These are phyloP conservation scores for Trypanosoma rangeli DNA, from an alignment of 208 protist species.

Conservation along the genomic window DNA sequence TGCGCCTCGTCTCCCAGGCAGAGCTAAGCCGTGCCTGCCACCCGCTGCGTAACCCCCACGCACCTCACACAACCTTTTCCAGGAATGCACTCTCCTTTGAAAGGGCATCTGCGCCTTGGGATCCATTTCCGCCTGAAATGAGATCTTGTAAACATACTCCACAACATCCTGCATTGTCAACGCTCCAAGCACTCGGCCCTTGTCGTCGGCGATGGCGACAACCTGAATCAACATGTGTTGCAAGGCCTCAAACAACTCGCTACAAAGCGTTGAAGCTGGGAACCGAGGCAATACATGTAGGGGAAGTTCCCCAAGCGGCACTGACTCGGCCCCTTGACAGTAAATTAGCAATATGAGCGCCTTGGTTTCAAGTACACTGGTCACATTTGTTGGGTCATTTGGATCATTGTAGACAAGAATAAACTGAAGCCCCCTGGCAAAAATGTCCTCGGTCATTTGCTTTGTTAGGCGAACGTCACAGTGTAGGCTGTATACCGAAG, in stretches of 20 bases:
- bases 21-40: not conserved
- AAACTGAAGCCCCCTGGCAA: conserved; percentile 52
- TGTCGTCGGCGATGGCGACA: conserved; percentile 34
- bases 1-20: not conserved
- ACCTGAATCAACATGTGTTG: conserved; percentile 47
- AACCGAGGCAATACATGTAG: conserved; percentile 46
- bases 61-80: conserved; percentile 42
- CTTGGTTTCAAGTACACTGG: conserved; percentile 53
- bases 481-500: conserved; percentile 50
- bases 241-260: conserved; percentile 48
- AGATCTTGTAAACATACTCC: conserved; percentile 56
- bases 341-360: conserved; percentile 58
- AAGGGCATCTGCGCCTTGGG: conserved; percentile 39
- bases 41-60: conserved; percentile 22
- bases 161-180: conserved; percentile 59
- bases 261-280: conserved; percentile 35
- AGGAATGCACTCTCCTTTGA: conserved; percentile 55
- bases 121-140: conserved; percentile 68
- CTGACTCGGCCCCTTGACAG: conserved; percentile 33
- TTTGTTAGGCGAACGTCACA: conserved; percentile 34
- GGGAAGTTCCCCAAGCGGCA: conserved; percentile 52
- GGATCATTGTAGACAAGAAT: conserved; percentile 56
- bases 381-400: conserved; percentile 44
- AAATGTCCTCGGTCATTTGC: conserved; percentile 43
- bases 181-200: conserved; percentile 40